A percentile compares a stretch with the other conserved stretches of the same genome.
These are phyloP conservation scores for Leptodontidium sp. DNA, from an alignment of 2,329 filamentous ascomycete species.

Conservation along the genomic window DNA sequence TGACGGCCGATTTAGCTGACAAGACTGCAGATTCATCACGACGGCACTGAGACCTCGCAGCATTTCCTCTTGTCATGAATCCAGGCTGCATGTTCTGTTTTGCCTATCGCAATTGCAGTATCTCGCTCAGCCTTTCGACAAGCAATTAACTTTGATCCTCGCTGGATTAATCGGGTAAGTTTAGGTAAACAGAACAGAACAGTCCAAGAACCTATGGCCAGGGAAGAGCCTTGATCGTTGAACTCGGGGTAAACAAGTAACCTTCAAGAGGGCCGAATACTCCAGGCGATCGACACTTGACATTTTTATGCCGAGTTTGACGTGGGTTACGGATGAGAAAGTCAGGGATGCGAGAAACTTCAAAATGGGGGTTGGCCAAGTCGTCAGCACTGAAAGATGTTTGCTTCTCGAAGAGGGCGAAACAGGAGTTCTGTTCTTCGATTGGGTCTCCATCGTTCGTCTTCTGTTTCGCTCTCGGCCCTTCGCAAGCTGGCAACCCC, in stretches of 20 bases:
- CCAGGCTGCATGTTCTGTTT: conserved; percentile 3
- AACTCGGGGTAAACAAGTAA: neutral
- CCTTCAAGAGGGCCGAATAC: neutral
- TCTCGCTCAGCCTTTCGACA: conserved; percentile 1
- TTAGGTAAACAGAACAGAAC: neutral
- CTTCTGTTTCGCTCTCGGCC: conserved; percentile 29
- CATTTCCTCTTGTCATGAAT: neutral
- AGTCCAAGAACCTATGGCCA: neutral
- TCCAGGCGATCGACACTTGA: neutral
- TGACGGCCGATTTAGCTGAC: neutral
- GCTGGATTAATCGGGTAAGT: neutral
- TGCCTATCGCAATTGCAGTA: neutral
- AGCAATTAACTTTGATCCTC: neutral
- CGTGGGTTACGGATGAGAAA: conserved; percentile 16
- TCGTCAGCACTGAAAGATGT: neutral
- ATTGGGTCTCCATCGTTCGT: conserved; percentile 33
- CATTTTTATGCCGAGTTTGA: conserved; percentile 14
- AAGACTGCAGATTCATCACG: neutral
- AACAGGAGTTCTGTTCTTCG: conserved; percentile 10
- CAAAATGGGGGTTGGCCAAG: neutral
- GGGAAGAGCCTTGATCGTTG: neutral
- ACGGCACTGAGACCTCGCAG: neutral
- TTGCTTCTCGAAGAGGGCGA: conserved; percentile 12
- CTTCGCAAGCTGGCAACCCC: conserved; percentile 28
- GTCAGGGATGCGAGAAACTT: conserved; percentile 10